Evolutionary conservation across 1,284 basidiomycete genomes (phyloP).

Genomic region (Pterulicium gracile): DNA sequence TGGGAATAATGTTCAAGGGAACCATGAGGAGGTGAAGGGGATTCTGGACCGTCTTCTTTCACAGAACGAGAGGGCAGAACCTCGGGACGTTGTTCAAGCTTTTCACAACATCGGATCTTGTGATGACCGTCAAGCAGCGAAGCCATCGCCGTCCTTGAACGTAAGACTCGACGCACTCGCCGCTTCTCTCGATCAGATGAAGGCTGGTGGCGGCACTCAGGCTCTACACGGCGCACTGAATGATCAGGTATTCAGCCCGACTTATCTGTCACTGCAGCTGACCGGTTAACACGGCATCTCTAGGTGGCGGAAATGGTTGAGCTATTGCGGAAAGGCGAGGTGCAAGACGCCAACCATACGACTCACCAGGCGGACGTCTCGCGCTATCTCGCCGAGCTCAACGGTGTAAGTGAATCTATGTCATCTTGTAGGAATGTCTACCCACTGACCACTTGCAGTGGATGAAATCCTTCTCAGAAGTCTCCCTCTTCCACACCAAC

Average conservation of each 20-base stretch:
- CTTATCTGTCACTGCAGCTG: neutral
- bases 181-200: neutral
- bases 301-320: slow-evolving; percentile 33
- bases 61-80: too few relatives aligned
- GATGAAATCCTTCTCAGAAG: slow-evolving; percentile 73
- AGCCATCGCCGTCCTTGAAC: too few relatives aligned
- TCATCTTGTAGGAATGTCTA: neutral
- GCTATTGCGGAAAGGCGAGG: slow-evolving; percentile 33
- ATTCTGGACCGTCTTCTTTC: too few relatives aligned
- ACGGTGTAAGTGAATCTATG: slow-evolving; percentile 32
- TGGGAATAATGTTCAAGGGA: neutral
- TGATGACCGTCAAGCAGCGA: too few relatives aligned
- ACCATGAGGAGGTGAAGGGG: neutral
- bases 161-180: neutral
- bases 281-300: neutral
- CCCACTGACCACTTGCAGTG: slow-evolving; percentile 35
- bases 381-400: slow-evolving; percentile 66
- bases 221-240: too few relatives aligned
- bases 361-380: slow-evolving; percentile 62
- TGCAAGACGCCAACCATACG: slow-evolving; percentile 33
- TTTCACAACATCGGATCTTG: too few relatives aligned
- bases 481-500: slow-evolving; percentile 61
- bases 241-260: too few relatives aligned
- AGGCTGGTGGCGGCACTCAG: neutral
- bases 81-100: too few relatives aligned